Evolutionary conservation across 2,329 filamentous ascomycete genomes (phyloP).

Genomic region (Nemania sp.): DNA sequence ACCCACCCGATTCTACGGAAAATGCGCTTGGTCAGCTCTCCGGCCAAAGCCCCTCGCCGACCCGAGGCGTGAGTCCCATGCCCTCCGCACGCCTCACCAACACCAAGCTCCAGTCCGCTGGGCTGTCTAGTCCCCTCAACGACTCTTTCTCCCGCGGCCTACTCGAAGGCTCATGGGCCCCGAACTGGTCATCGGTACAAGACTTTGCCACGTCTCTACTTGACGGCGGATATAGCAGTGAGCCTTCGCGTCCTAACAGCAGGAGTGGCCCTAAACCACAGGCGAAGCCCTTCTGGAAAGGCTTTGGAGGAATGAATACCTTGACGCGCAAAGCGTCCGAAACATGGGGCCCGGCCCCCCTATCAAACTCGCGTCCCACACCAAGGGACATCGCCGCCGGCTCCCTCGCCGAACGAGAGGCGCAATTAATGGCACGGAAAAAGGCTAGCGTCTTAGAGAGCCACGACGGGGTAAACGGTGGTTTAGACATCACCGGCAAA

Average conservation of each 20-base stretch:
- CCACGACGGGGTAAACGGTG: constrained; percentile 69
- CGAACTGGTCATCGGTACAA: constrained; percentile 68
- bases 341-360: constrained; percentile 66
- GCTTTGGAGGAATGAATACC: constrained; percentile 42
- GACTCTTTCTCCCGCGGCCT: constrained; percentile 56
- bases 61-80: constrained; percentile 63
- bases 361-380: constrained; percentile 53
- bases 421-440: constrained; percentile 66
- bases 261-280: constrained; percentile 48
- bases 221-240: constrained; percentile 52
- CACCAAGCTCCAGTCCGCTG: constrained; percentile 44
- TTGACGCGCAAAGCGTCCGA: constrained; percentile 47
- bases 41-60: constrained; percentile 55
- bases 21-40: constrained; percentile 52
- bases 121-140: constrained; percentile 48
- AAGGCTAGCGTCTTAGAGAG: constrained; percentile 71
- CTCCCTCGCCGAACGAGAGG: constrained; percentile 65
- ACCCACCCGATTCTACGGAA: constrained; percentile 43
- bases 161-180: constrained; percentile 64
- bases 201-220: constrained; percentile 64
- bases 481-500: constrained; percentile 65
- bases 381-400: constrained; percentile 66
- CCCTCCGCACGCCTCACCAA: constrained; percentile 57
- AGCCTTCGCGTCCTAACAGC: constrained; percentile 50
- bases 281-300: constrained; percentile 50